A percentile compares a stretch with the other conserved stretches of the same genome.
Evolutionary conservation across 345 rosid genomes (phyloP).

Genomic region (Hirschfeldia incana): DNA sequence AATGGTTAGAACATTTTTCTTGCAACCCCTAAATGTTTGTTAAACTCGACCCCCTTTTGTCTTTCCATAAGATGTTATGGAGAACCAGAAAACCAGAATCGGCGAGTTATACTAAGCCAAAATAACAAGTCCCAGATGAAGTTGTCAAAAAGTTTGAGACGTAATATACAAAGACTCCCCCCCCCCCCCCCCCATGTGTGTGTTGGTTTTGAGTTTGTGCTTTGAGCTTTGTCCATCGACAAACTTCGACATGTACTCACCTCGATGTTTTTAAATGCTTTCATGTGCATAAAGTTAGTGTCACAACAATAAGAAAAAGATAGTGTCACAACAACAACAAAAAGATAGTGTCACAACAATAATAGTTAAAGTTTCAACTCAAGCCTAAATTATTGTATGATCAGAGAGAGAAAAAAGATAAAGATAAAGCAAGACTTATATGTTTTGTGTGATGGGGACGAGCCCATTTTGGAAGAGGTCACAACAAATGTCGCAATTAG

Average conservation of each 20-base stretch:
- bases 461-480: constrained; percentile 10
- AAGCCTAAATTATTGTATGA: not conserved
- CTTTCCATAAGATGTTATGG: not conserved
- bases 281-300: constrained; percentile 25
- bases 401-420: not conserved
- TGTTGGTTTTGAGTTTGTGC: no score
- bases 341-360: constrained; percentile 1
- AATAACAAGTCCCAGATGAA: not conserved
- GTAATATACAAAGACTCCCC: not conserved
- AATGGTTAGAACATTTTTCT: constrained; percentile 7
- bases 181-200: not conserved
- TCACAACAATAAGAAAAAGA: not conserved
- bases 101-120: not conserved
- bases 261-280: constrained; percentile 15
- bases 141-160: not conserved
- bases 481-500: constrained; percentile 31
- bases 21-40: not conserved
- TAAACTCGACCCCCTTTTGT: not conserved
- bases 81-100: constrained; percentile 7
- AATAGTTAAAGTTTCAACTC: constrained; percentile 7
- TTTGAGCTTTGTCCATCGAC: no score
- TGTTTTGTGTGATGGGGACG: not conserved
- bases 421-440: not conserved
- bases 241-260: constrained; percentile 28
- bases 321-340: not conserved